A percentile compares a stretch with the other conserved stretches of the same genome.
phyloP scores from a whole-genome alignment of 1,284 basidiomycete genomes.

The Marasmius tenuissimus region DNA sequence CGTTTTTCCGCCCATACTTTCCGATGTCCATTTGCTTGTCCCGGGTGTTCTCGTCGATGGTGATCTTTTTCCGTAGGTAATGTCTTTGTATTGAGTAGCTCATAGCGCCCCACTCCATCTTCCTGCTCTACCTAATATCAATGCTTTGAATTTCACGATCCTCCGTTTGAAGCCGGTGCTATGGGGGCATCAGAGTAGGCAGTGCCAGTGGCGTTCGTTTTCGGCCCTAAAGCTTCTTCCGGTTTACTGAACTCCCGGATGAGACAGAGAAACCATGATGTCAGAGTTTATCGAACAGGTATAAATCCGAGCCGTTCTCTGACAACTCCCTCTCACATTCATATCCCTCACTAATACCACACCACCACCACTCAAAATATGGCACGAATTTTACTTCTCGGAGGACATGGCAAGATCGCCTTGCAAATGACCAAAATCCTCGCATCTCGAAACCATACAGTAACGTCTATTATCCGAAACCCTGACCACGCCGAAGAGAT shows the following conservation, averaged over 20 bases:
- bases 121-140: not conserved
- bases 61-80: not conserved
- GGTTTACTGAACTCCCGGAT: no score
- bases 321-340: not conserved
- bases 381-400: conserved; percentile 1
- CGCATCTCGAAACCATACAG: not conserved
- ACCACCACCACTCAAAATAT: not conserved
- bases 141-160: no score
- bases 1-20: not conserved
- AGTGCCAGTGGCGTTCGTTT: no score
- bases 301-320: not conserved
- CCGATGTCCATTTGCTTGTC: not conserved
- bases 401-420: not conserved
- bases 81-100: not conserved
- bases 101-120: not conserved
- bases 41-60: not conserved
- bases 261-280: not conserved
- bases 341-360: not conserved
- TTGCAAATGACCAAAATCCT: not conserved
- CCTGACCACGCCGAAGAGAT: conserved; percentile 4
- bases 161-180: no score
- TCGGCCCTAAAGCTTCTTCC: no score
- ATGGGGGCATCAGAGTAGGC: no score
- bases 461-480: conserved; percentile 8
- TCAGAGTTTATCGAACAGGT: not conserved